These are phyloP conservation scores for Coleophoma cylindrospora DNA, from an alignment of 2,329 filamentous ascomycete species.

Conservation along the genomic window DNA sequence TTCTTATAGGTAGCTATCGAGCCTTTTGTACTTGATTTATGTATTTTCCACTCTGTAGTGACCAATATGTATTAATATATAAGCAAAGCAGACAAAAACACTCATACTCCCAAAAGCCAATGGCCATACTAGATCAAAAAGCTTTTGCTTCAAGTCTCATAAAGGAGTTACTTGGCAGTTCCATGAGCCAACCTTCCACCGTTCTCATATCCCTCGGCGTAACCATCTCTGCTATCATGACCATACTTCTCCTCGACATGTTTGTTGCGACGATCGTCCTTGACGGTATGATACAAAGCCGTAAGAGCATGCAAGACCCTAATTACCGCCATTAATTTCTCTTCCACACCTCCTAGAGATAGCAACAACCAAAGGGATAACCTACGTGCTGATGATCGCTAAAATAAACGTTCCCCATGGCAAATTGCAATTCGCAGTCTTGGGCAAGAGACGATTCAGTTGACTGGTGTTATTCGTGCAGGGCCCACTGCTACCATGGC, in stretches of 20 bases:
- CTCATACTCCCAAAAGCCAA: too few species aligned
- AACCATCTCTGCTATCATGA: neutral
- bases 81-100: too few species aligned
- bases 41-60: too few species aligned
- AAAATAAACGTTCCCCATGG: constrained; percentile 37
- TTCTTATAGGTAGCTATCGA: too few species aligned
- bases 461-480: constrained; percentile 19
- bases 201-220: neutral
- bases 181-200: too few species aligned
- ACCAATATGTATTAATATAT: too few species aligned
- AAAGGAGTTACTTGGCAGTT: too few species aligned
- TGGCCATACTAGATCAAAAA: too few species aligned
- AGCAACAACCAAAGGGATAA: constrained; percentile 7
- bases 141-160: too few species aligned
- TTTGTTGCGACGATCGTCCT: constrained; percentile 6
- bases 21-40: too few species aligned
- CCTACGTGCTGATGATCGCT: constrained; percentile 39
- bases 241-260: neutral
- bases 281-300: constrained; percentile 32
- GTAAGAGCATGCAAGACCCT: constrained; percentile 37
- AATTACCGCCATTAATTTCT: neutral
- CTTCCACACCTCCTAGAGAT: neutral
- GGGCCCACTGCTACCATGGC: constrained; percentile 27
- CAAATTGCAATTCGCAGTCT: constrained; percentile 29
- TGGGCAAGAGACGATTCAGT: constrained; percentile 12